These are phyloP conservation scores for Botrytis aclada DNA, from an alignment of 2,329 filamentous ascomycete species.

Conservation along the genomic window DNA sequence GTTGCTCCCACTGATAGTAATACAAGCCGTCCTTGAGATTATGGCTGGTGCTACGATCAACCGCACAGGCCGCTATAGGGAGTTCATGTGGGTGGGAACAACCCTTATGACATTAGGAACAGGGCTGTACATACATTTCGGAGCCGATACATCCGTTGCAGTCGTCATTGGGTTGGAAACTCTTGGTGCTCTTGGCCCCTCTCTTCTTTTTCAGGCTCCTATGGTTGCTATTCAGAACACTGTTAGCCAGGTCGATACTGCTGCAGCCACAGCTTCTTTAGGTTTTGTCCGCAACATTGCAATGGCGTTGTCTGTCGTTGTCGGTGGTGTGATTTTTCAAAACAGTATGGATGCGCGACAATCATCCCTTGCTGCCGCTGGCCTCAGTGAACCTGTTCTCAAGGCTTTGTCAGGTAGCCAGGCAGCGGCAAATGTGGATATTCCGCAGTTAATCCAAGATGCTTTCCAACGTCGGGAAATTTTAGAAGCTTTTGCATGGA, in stretches of 20 bases:
- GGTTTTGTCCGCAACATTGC: constrained; percentile 46
- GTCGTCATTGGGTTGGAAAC: constrained; percentile 48
- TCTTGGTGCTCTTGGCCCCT: constrained; percentile 49
- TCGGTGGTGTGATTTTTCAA: constrained; percentile 48
- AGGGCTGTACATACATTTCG: constrained; percentile 44
- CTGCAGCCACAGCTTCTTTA: constrained; percentile 51
- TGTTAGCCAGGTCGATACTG: constrained; percentile 41
- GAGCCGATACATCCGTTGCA: constrained; percentile 39
- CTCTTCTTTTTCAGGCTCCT: constrained; percentile 52
- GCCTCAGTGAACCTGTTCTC: constrained; percentile 32
- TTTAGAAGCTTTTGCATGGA: constrained; percentile 25
- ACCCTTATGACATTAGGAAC: constrained; percentile 44
- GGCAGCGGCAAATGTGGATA: constrained; percentile 35
- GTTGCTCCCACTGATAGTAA: constrained; percentile 64
- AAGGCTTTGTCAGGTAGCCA: constrained; percentile 35
- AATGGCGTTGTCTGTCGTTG: constrained; percentile 44
- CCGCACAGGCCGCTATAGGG: constrained; percentile 48
- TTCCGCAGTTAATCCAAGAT: constrained; percentile 40
- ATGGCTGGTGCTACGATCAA: constrained; percentile 64
- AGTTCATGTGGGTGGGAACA: constrained; percentile 46
- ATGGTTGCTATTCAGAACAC: constrained; percentile 55
- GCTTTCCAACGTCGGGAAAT: constrained; percentile 21
- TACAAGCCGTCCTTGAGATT: constrained; percentile 60
- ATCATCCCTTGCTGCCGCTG: constrained; percentile 19
- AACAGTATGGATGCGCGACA: constrained; percentile 39